Evolutionary conservation across 148 eudicot species (phyloP), one percentile per base, ranked within the genome.

Genomic region (Beta vulgaris): DNA sequence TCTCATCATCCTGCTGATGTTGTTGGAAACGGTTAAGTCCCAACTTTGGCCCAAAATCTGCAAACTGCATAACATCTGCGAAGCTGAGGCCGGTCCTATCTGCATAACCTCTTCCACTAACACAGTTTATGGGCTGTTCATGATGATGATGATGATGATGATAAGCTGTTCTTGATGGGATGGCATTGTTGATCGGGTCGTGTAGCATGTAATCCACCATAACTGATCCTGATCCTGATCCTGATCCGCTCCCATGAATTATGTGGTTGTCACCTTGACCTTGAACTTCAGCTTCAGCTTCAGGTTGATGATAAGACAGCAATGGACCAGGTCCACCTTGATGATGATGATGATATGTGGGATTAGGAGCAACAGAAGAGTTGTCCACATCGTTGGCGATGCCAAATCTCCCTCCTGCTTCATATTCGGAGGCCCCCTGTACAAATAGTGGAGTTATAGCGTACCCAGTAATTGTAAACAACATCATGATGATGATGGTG

Each of bases 51-150:
- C 98, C 96, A 46, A 91, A 91, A 81, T 93, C 93, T 0, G 96
- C 92, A 76, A 93, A 91, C 73, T 90, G 97, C 91, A 89, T 91
- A 68, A 89, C 94, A 81, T 93, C 98, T 0, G 91, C 92, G 59
- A 91, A 91, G 54, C 93, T 89, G 79, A 91, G 63, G n/a, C n/a
- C n/a, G 4, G 58, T 55, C 34, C 82, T 85, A 76, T 81, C 83
- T 6, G 67, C 80, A 21, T n/a, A 25, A 62, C 23, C 29, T 55
- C 32, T 34, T 54, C 67, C 49, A 36, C 53, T 49, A 36, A 39
- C 18, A 36, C 73, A 68, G 37, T 12, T 54, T 69, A 58, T 73
- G 68, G n/a, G n/a, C n/a, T n/a, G n/a, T n/a, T n/a, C n/a, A n/a
- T n/a, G n/a, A n/a, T n/a, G n/a, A n/a, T n/a, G n/a, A n/a, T n/a